These are phyloP conservation scores for Trichoderma simmonsii DNA, from an alignment of 2,329 filamentous ascomycete species.

Conservation along the genomic window DNA sequence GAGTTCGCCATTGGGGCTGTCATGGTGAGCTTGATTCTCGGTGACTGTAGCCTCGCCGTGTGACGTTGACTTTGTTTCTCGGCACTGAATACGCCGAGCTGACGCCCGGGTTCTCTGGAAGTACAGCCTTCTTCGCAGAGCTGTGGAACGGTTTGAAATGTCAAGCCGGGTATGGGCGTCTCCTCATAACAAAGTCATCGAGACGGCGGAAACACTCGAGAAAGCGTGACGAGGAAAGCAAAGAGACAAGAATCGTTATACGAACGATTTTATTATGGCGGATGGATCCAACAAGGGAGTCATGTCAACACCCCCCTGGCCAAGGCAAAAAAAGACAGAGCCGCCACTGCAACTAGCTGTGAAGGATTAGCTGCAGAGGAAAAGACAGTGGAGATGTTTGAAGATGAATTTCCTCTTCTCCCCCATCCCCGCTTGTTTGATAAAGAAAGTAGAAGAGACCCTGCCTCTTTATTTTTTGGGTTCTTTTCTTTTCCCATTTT, in stretches of 20 bases:
- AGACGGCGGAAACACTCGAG: neutral
- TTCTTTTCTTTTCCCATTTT: neutral
- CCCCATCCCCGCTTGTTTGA: neutral
- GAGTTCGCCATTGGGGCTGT: neutral
- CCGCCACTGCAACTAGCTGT: neutral
- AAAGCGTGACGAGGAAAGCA: neutral
- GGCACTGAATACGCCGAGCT: neutral
- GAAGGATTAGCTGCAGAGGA: neutral
- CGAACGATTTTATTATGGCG: neutral
- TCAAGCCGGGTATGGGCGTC: neutral
- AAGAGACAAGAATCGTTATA: neutral
- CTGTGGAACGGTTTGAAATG: neutral
- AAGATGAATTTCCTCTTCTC: neutral
- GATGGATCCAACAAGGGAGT: neutral
- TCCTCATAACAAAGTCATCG: neutral
- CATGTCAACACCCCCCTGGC: slow-evolving; percentile 4
- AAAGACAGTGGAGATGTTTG: neutral
- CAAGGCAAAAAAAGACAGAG: slow-evolving; percentile 2
- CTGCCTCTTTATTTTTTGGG: neutral
- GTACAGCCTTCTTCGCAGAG: neutral
- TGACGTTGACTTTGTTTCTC: neutral
- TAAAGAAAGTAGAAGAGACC: neutral
- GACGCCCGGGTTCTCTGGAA: neutral
- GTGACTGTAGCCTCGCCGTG: neutral
- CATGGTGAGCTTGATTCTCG: neutral